Base-by-base conservation (phyloP, 1,284 basidiomycete genomes). In the Wolfiporia cocos region DNA sequence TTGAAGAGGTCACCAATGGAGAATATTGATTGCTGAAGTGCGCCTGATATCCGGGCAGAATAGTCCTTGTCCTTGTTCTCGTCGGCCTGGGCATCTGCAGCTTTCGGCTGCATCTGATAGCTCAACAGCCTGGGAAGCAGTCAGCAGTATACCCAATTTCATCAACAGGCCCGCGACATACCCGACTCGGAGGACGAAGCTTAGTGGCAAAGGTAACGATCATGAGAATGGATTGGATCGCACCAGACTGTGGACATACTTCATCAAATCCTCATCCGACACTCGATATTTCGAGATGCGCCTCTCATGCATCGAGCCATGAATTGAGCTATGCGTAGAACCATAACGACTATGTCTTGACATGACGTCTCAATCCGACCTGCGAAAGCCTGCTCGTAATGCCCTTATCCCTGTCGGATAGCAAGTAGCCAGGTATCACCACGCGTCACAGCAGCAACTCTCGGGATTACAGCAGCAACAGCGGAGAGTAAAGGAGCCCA, bases 1-100 rank as follows among this genome's bases (percentile, higher is more conserved):
- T 83, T 80, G 65, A 92, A 86, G 56, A 92, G 69, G 59, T 92
- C 88, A n/a, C 81, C 77, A 46, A 92, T 76, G 5, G 86, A 87
- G 52, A 88, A 66, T 48, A 82, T 71, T 31, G 77, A 87, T 53
- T 76, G 79, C 11, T 86, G 85, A 34, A 90, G 67, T 3, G 86
- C 83, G 43, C 65, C 71, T 3, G 82, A 80, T 37, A 86, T 65
- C 39, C 85, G 72, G 18, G 75, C 78, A 1, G 78, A 75, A 52
- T 84, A 75, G 41, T 78, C 78, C 42, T 67, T 66, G 52, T 85
- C 81, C 47, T 73, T 73, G 12, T 68, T 56, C 45, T 73, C 67
- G 21, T 61, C 70, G 29, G 58, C 61, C 3, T 53, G 64, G 14
- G 68, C 56, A 2, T 70, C 69, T 3, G 64, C 55, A 18, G 70